Evolutionary conservation across 2,329 filamentous ascomycete species (phyloP).

Genomic region (Beauveria medogensis): DNA sequence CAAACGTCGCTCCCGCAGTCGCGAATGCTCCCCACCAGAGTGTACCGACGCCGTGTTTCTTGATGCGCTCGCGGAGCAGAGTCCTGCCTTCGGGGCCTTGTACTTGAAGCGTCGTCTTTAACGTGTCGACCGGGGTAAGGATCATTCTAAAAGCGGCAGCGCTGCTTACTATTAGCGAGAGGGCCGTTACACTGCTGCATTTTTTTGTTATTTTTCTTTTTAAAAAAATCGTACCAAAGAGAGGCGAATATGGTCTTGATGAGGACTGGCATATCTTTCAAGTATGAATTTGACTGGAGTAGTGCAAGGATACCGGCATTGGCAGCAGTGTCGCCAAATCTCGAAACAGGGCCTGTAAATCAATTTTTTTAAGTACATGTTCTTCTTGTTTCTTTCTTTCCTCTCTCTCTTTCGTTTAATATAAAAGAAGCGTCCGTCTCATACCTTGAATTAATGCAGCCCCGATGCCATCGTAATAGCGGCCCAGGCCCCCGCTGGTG

Average conservation of each 20-base stretch:
- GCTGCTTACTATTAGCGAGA: constrained; percentile 16
- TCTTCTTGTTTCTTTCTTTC: neutral
- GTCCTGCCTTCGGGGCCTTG: constrained; percentile 35
- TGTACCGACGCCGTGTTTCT: constrained; percentile 35
- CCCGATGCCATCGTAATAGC: constrained; percentile 38
- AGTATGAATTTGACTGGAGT: constrained; percentile 37
- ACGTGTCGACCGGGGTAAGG: constrained; percentile 39
- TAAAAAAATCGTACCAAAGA: constrained; percentile 25
- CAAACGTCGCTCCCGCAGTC: constrained; percentile 40
- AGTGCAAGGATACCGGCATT: constrained; percentile 42
- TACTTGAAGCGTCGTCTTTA: constrained; percentile 43
- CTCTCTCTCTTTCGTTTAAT: neutral
- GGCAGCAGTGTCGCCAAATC: constrained; percentile 41
- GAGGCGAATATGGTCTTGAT: constrained; percentile 40
- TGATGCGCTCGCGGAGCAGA: constrained; percentile 35
- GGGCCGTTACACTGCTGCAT: neutral
- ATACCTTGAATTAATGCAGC: constrained; percentile 37
- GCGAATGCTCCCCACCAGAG: constrained; percentile 43
- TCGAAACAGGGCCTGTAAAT: constrained; percentile 31
- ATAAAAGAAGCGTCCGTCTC: neutral
- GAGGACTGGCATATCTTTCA: constrained; percentile 33
- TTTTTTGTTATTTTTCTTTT: too few species aligned
- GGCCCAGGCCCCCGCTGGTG: constrained; percentile 30
- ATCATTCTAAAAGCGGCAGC: constrained; percentile 40
- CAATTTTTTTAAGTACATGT: neutral